Evolutionary conservation across 345 rosid genomes (phyloP).

Genomic region (Clausena lansium): DNA sequence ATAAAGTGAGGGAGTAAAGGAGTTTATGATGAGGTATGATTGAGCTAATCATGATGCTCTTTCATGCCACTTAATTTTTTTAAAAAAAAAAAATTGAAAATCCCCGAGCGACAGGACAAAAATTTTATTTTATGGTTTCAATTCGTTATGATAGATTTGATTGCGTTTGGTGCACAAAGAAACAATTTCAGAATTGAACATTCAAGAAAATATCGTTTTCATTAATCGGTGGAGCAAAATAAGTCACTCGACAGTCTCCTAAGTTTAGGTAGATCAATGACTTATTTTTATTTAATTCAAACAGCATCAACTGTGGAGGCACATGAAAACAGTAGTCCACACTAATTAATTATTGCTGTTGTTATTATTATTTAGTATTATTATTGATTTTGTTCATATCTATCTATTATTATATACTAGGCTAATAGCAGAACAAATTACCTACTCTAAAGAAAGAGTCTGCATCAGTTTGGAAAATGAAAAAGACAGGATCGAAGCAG

Average conservation of each 20-base stretch:
- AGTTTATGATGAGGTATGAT: too few relatives aligned
- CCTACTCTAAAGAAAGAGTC: neutral
- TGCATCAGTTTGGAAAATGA: neutral
- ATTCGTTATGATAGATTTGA: neutral
- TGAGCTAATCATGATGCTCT: too few relatives aligned
- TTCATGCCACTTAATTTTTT: too few relatives aligned
- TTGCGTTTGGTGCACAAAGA: neutral
- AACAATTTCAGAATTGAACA: neutral
- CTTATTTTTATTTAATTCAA: neutral
- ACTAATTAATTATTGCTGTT: neutral
- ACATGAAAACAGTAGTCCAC: slow-evolving; percentile 11
- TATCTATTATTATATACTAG: too few relatives aligned
- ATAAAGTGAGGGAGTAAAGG: too few relatives aligned
- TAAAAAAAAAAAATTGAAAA: neutral
- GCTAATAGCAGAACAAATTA: neutral
- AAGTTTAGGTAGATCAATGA: slow-evolving; percentile 20
- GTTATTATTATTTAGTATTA: too few relatives aligned
- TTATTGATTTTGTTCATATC: neutral
- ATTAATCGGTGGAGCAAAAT: slow-evolving; percentile 6
- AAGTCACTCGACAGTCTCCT: slow-evolving; percentile 7
- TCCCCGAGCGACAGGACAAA: neutral
- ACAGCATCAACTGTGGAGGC: slow-evolving; percentile 1
- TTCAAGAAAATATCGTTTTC: slow-evolving; percentile 8
- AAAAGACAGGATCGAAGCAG: neutral
- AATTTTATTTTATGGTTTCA: neutral